phyloP scores from a whole-genome alignment of 805 yeast genomes.

The Lipomyces yamanashiensis region DNA sequence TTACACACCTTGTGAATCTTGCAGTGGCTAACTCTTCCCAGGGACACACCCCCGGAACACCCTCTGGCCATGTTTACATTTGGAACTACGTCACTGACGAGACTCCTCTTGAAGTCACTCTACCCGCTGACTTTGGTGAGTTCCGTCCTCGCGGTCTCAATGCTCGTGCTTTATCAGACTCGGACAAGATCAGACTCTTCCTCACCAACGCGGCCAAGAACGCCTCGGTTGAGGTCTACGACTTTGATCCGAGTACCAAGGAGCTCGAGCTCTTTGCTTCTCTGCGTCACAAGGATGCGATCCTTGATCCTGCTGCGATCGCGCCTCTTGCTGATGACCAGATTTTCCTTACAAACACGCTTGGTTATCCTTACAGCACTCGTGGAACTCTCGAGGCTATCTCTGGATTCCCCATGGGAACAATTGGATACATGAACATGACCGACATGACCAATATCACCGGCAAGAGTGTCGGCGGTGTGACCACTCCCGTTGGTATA shows the following conservation, averaged over 20 bases:
- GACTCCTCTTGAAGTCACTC: conserved; percentile 19
- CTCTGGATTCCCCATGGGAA: conserved; percentile 33
- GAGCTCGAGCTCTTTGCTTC: conserved; percentile 20
- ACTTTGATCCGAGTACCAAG: conserved; percentile 22
- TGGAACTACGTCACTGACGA: conserved; percentile 35
- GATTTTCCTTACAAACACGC: conserved; percentile 30
- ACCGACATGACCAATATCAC: conserved; percentile 35
- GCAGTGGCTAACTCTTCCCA: neutral
- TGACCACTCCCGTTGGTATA: conserved; percentile 34
- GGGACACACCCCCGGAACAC: conserved; percentile 26
- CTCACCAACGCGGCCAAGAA: conserved; percentile 33
- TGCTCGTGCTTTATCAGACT: conserved; percentile 15
- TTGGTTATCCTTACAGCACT: conserved; percentile 30
- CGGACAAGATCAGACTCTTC: conserved; percentile 25
- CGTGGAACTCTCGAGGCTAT: conserved; percentile 24
- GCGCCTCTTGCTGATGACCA: conserved; percentile 31
- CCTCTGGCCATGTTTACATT: conserved; percentile 31
- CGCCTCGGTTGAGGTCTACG: conserved; percentile 35
- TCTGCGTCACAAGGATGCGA: conserved; percentile 30
- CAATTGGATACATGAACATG: conserved; percentile 35
- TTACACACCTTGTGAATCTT: too few relatives aligned
- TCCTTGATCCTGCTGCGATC: conserved; percentile 30
- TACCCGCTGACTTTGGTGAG: conserved; percentile 32
- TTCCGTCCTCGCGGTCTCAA: conserved; percentile 34
- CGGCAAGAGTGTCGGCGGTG: conserved; percentile 28